phyloP scores from a whole-genome alignment of 371 early-diverging fungal genomes.

The Parasitella parasitica region DNA sequence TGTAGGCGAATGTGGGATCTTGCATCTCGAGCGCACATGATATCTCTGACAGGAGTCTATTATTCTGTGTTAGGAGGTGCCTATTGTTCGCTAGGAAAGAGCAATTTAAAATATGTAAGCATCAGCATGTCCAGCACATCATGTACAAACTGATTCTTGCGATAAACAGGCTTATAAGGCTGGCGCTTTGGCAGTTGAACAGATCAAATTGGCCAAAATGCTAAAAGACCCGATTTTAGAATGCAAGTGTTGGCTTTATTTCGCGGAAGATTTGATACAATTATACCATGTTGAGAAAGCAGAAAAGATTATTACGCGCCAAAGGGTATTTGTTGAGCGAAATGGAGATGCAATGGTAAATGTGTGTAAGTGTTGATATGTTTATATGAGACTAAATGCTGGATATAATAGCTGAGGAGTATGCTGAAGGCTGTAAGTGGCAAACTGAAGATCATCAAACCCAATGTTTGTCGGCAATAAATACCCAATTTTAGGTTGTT shows the following conservation, averaged over 20 bases:
- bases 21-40: slow-evolving; percentile 28
- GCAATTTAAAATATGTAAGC: slow-evolving; percentile 40
- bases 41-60: slow-evolving; percentile 45
- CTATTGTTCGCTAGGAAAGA: slow-evolving; percentile 50
- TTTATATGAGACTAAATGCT: not conserved
- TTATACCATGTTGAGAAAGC: slow-evolving; percentile 32
- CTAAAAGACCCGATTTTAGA: slow-evolving; percentile 45
- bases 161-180: slow-evolving; percentile 48
- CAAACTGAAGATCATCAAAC: not conserved
- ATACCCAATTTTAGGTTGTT: not conserved
- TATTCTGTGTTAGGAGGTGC: slow-evolving; percentile 55
- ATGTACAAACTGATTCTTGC: not conserved
- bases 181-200: slow-evolving; percentile 40
- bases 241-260: slow-evolving; percentile 57
- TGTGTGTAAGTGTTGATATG: not conserved
- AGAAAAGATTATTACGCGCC: slow-evolving; percentile 30
- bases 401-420: slow-evolving; percentile 5
- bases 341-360: not conserved
- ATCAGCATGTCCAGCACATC: not conserved
- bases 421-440: slow-evolving; percentile 16
- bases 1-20: slow-evolving; percentile 31
- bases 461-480: not conserved
- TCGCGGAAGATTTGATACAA: slow-evolving; percentile 53
- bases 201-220: slow-evolving; percentile 44
- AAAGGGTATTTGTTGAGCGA: slow-evolving; percentile 11